Percentiles rank a stretch among this genome's conserved stretches.
Evolutionary conservation across 2,329 filamentous ascomycete species (phyloP).

Genomic region (Phaeosphaeriaceae sp.): DNA sequence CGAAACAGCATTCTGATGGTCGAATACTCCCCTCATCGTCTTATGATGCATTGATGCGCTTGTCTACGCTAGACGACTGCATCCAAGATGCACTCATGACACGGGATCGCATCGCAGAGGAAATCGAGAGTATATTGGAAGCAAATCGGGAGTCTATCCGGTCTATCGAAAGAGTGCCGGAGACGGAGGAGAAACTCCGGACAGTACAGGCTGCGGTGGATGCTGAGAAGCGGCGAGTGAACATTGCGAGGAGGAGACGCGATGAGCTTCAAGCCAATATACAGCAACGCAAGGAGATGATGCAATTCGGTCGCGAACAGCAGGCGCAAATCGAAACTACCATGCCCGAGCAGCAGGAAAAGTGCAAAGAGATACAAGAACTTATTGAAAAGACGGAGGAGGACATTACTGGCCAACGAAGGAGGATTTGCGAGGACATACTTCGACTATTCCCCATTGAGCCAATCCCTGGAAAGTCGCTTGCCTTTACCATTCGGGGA

Average conservation of each 20-base stretch:
- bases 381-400: slow-evolving; percentile 65
- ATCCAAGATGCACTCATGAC: slow-evolving; percentile 88
- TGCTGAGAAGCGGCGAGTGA: slow-evolving; percentile 70
- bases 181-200: slow-evolving; percentile 53
- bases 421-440: slow-evolving; percentile 86
- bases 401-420: slow-evolving; percentile 81
- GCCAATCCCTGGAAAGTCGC: slow-evolving; percentile 65
- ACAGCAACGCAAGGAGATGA: slow-evolving; percentile 68
- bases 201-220: slow-evolving; percentile 61
- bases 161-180: slow-evolving; percentile 46
- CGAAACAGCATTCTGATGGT: slow-evolving; percentile 52
- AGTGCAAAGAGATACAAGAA: slow-evolving; percentile 58
- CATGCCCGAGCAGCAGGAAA: slow-evolving; percentile 60
- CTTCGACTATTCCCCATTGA: slow-evolving; percentile 80
- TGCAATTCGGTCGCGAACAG: slow-evolving; percentile 65
- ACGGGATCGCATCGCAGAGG: slow-evolving; percentile 73
- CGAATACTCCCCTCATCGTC: slow-evolving; percentile 71
- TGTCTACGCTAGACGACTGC: slow-evolving; percentile 87
- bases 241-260: slow-evolving; percentile 65
- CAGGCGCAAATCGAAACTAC: slow-evolving; percentile 67
- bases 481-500: slow-evolving; percentile 84
- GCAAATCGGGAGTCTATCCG: slow-evolving; percentile 48
- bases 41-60: slow-evolving; percentile 85
- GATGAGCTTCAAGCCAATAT: slow-evolving; percentile 74
- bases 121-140: slow-evolving; percentile 68